Percentiles rank a stretch among this genome's conserved stretches.
These are phyloP conservation scores for Limonomyces culmigenus DNA, from an alignment of 1,284 basidiomycete genomes.

Conservation along the genomic window DNA sequence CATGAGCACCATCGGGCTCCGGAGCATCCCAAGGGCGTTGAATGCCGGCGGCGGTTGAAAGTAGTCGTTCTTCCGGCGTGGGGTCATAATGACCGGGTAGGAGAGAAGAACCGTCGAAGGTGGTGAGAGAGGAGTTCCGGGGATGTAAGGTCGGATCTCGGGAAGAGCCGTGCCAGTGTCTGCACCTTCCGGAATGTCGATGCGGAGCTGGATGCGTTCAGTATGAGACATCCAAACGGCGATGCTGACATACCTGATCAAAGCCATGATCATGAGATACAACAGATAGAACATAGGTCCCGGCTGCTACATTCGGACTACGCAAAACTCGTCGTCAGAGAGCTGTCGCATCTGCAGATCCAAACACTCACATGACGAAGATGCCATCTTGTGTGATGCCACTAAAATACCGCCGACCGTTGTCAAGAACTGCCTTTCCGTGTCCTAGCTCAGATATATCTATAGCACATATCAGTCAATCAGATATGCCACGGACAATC, in stretches of 20 bases:
- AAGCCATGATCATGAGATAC: slow-evolving; percentile 46
- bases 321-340: slow-evolving; percentile 4
- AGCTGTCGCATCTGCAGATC: slow-evolving; percentile 4
- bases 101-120: slow-evolving; percentile 37
- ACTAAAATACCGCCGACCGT: slow-evolving; percentile 28
- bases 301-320: slow-evolving; percentile 45
- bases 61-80: slow-evolving; percentile 40
- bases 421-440: slow-evolving; percentile 42
- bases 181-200: slow-evolving; percentile 29
- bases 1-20: slow-evolving; percentile 79
- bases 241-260: slow-evolving; percentile 34
- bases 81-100: slow-evolving; percentile 43
- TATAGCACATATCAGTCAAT: slow-evolving; percentile 8
- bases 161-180: slow-evolving; percentile 22
- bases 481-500: neutral
- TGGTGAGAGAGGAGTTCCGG: slow-evolving; percentile 53
- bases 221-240: neutral
- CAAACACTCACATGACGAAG: slow-evolving; percentile 41
- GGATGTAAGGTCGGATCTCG: slow-evolving; percentile 44
- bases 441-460: slow-evolving; percentile 31
- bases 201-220: slow-evolving; percentile 27
- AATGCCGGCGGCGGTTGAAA: slow-evolving; percentile 58
- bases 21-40: slow-evolving; percentile 64
- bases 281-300: slow-evolving; percentile 52
- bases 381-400: slow-evolving; percentile 36